Evolutionary conservation across 495 filamentous ascomycete genomes (phyloP), one percentile per base, ranked within the genome.

Genomic region (Jackrogersella minutella): DNA sequence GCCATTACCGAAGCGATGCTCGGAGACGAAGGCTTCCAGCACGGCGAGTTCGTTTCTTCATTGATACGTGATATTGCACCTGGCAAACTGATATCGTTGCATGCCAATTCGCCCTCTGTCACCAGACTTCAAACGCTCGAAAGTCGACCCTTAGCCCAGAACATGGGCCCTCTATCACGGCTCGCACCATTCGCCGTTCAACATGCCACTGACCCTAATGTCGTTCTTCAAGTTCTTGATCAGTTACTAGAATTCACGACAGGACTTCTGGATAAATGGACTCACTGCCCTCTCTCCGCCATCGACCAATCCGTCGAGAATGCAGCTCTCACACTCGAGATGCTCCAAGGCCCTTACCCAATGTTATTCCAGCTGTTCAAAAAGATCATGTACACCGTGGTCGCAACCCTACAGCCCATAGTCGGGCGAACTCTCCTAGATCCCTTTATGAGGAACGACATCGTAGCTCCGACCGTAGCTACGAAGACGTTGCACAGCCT

Each of bases 311-410:
- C 90, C 0, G 90, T 97, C 73, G 93, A 97, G 70, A 64, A 70
- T 1, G 76, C 83, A 19, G 90, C 85, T 64, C 78, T 99, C 13
- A 86, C 88, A 19, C 79, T 86, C 0, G 90, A 97, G 55, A 88
- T 91, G 0, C 63, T 91, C 44, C 77, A 86, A 58, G 84, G 73
- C 31, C 93, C 95, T 0, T 85, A 92, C 66, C 88, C 91, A 10
- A 80, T 82, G 34, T 84, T 97, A 13, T 97, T 93, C 95, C 88
- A 88, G 62, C 72, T 95, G 4, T 80, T 98, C 9, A 91, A 91
- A 69, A 90, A 91, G 49, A 84, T 87, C 52, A 80, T 98, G 74
- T 97, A 93, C 72, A 85, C 89, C 10, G 81, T 88, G n/a, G 88
- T 93, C 3, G 87, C 93, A 58, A 80, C 91, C 39, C 78, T 97